Evolutionary conservation across 768 basidiomycete species (phyloP).

Genomic region (Podaxis sp.): DNA sequence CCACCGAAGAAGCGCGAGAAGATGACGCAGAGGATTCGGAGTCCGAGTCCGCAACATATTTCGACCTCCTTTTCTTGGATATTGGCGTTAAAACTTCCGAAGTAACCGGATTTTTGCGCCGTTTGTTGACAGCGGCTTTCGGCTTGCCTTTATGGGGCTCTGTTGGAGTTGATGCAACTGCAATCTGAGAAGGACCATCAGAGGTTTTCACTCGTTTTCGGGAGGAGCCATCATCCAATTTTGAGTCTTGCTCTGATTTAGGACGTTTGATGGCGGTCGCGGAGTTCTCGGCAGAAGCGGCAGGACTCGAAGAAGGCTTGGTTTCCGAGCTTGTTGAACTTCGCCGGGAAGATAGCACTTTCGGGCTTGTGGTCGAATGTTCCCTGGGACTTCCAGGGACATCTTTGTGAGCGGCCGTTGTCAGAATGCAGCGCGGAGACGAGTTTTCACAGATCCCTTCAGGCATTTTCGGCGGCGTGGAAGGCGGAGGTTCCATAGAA

Average conservation of each 20-base stretch:
- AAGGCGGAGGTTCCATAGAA: neutral
- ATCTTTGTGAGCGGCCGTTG: neutral
- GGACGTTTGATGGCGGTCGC: neutral
- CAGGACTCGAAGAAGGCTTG: neutral
- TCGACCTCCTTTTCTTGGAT: neutral
- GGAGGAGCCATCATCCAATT: neutral
- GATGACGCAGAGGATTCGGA: constrained; percentile 7
- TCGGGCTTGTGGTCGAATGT: neutral
- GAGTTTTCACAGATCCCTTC: neutral
- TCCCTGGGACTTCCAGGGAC: neutral
- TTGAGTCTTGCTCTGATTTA: neutral
- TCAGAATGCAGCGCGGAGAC: neutral
- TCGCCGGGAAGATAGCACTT: neutral
- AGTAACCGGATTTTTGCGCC: neutral
- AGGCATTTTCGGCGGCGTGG: neutral
- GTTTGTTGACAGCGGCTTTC: neutral
- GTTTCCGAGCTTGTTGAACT: neutral
- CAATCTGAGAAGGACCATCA: neutral
- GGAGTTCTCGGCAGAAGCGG: neutral
- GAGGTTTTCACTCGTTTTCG: constrained; percentile 9
- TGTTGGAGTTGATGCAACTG: neutral
- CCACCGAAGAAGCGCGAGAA: constrained; percentile 4
- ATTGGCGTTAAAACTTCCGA: neutral
- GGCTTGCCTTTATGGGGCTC: neutral
- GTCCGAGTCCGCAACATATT: constrained; percentile 5